Evolutionary conservation across 768 basidiomycete genomes (phyloP).

Genomic region (Hygrophoropsis aurantiaca): DNA sequence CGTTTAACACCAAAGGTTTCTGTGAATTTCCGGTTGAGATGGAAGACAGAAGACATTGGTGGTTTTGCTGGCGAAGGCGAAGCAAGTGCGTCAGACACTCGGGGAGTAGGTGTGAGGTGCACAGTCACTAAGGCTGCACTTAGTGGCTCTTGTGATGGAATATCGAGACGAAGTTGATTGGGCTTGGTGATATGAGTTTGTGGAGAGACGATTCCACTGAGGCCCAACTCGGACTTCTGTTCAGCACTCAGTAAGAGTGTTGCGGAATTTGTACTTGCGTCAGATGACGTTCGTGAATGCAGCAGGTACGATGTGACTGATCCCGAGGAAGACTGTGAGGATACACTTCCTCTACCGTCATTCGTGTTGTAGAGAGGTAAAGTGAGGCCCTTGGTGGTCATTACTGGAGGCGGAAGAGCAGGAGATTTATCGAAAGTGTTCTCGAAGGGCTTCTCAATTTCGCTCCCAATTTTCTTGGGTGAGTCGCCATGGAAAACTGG

Average conservation of each 20-base stretch:
- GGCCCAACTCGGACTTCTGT: conserved; percentile 12
- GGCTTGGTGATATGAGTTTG: conserved; percentile 14
- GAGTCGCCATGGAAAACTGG: conserved; percentile 43
- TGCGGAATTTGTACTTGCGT: conserved; percentile 17
- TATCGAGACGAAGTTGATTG: conserved; percentile 5
- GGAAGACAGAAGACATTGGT: background rate
- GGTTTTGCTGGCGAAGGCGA: background rate
- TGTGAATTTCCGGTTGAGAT: background rate
- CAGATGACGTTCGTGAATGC: conserved; percentile 14
- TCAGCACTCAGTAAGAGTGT: conserved; percentile 9
- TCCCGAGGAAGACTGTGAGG: background rate
- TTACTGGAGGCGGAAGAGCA: conserved; percentile 1
- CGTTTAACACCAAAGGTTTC: background rate
- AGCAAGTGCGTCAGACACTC: background rate
- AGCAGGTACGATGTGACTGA: conserved; percentile 1
- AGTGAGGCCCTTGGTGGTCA: conserved; percentile 2
- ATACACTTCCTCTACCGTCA: background rate
- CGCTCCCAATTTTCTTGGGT: conserved; percentile 5
- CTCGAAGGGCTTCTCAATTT: conserved; percentile 20
- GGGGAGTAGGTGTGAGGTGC: conserved; percentile 4
- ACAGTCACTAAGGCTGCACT: conserved; percentile 4
- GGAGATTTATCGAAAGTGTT: conserved; percentile 24
- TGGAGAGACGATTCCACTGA: conserved; percentile 10
- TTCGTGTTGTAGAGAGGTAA: conserved; percentile 5
- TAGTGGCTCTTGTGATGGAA: background rate